Percentiles rank a stretch among this genome's conserved stretches.
Conservation (phyloP, 2,329 filamentous ascomycete genomes). For the Trichophyton equinum region DNA sequence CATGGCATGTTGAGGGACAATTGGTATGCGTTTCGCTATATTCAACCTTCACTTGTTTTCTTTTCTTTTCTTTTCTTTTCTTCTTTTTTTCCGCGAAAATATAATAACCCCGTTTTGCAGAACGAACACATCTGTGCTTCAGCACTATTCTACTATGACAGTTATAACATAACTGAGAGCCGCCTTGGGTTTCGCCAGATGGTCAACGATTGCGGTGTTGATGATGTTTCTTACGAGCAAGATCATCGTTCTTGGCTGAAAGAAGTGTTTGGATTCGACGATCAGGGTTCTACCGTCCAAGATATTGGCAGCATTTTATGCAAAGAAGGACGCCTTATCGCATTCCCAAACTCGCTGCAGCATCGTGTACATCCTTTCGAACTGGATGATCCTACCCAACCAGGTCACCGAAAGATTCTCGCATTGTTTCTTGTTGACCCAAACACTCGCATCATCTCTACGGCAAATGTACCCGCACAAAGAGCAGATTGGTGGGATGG, state of each 20-base stretch:
- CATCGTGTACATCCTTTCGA: slow-evolving; percentile 11
- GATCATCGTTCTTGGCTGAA: slow-evolving; percentile 10
- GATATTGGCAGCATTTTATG: slow-evolving; percentile 12
- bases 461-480: slow-evolving; percentile 11
- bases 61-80: background rate
- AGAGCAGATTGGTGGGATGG: slow-evolving; percentile 12
- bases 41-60: background rate
- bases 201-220: slow-evolving; percentile 13
- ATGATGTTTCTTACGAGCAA: slow-evolving; percentile 22
- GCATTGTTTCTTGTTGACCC: slow-evolving; percentile 14
- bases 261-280: slow-evolving; percentile 8
- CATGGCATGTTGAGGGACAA: slow-evolving; percentile 38
- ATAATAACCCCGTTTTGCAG: slow-evolving; percentile 12
- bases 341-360: slow-evolving; percentile 15
- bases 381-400: slow-evolving; percentile 10
- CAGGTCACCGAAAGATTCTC: slow-evolving; percentile 14
- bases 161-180: slow-evolving; percentile 46
- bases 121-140: slow-evolving; percentile 55
- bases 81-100: background rate
- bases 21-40: slow-evolving; percentile 18
- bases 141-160: slow-evolving; percentile 50
- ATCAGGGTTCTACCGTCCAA: slow-evolving; percentile 8
- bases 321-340: slow-evolving; percentile 14
- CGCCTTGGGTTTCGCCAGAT: slow-evolving; percentile 40
- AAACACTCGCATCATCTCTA: slow-evolving; percentile 13